A percentile compares a stretch with the other conserved stretches of the same genome.
These are phyloP conservation scores for Talaromyces borbonicus DNA, from an alignment of 495 filamentous ascomycete species.

Conservation along the genomic window DNA sequence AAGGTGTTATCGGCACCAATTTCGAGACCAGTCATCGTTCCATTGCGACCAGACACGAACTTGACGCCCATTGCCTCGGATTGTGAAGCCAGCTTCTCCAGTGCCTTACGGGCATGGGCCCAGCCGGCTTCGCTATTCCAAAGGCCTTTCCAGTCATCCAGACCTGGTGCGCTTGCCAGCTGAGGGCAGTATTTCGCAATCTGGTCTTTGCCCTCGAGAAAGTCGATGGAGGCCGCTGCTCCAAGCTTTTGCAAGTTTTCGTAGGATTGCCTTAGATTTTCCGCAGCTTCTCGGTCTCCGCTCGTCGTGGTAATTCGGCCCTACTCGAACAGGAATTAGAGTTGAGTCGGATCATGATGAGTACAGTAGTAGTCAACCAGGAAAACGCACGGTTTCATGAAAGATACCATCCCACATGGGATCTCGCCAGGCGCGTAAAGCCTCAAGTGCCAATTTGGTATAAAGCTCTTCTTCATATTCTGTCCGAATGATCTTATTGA, in stretches of 20 bases:
- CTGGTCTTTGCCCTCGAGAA: constrained; percentile 2
- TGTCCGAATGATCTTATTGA: constrained; percentile 36
- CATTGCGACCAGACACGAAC: constrained; percentile 21
- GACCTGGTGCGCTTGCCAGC: constrained; percentile 1
- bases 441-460: constrained; percentile 26
- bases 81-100: constrained; percentile 24
- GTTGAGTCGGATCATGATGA: constrained; percentile 4
- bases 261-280: constrained; percentile 3
- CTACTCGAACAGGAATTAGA: not conserved
- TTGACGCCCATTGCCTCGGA: constrained; percentile 26
- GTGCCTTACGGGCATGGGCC: constrained; percentile 27
- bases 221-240: not conserved
- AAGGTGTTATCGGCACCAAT: not conserved
- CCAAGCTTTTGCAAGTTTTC: constrained; percentile 1
- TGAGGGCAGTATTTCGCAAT: constrained; percentile 3
- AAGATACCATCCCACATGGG: constrained; percentile 8
- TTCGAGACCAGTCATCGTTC: constrained; percentile 4
- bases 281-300: not conserved
- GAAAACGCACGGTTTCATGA: constrained; percentile 4
- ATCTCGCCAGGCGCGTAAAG: constrained; percentile 9
- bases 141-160: constrained; percentile 18
- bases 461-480: constrained; percentile 38
- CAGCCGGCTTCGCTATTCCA: constrained; percentile 29
- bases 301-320: constrained; percentile 3
- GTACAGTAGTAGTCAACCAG: not conserved